Base-by-base conservation (phyloP, 352 stramenopile species). In the Lagenidium sp. region DNA sequence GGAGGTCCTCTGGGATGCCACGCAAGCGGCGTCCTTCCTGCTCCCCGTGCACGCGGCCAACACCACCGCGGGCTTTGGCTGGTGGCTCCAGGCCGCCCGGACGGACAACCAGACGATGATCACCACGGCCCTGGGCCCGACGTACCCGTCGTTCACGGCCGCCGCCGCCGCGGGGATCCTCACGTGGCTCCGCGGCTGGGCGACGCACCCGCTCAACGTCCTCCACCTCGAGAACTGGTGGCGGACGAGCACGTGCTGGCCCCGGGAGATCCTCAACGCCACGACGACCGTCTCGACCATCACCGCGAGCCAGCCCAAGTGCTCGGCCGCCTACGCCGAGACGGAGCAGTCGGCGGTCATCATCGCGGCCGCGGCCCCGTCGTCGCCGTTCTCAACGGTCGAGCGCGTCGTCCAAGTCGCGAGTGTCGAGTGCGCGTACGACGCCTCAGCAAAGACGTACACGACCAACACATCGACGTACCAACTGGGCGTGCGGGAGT, bases 201-300 rank as follows among this genome's bases (percentile, higher is more conserved):
- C 45, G 3, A 41, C 34, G 0, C 74, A 68, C 10, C 36, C 57
- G 1, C 44, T 85, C 10, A 75, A 85, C 31, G 37, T 42, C 2
- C 40, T 83, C 4, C 41, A 43, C 11, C 55, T 82, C n/a, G 44
- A 62, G 10, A 55, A 70, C 31, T 85, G 73, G 73, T 85, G 73
- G 73, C 48, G 53, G 15, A 40, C 31, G 4, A 80, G 62, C 22
- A 65, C 58, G 1, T 83, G 73, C 7, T 75, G 43, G 55, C 44
- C 53, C 20, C 64, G 67, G 6, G 51, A 65, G 10, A 23, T 50
- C 4, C 19, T 75, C 20, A 63, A 44, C 4, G 44, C 45, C 5
- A 50, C 43, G 23, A 23, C 49, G 15, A 16, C 22, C 1, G 64
- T 49, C 11, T 39, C 44, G 6, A 35, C 44, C 6, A 42, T 54